Evolutionary conservation across 164 flowering plant species (phyloP).

Genomic region (Sedum album): DNA sequence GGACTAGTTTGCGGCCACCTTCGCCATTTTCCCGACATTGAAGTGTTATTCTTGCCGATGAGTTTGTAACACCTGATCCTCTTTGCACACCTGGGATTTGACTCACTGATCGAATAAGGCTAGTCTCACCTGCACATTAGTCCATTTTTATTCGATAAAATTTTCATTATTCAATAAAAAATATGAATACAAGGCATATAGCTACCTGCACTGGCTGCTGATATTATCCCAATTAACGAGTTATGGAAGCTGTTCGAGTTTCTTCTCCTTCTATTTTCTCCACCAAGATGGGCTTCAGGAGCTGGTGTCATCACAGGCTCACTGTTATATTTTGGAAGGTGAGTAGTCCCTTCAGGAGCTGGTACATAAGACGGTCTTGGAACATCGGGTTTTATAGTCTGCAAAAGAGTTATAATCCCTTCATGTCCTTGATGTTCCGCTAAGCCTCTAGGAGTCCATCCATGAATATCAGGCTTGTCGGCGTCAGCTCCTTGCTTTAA

Average conservation of each 20-base stretch:
- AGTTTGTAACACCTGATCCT: neutral
- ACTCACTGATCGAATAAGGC: conserved; percentile 6
- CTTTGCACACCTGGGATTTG: neutral
- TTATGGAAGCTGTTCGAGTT: conserved; percentile 26
- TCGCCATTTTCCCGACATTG: conserved; percentile 38
- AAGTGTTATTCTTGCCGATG: conserved; percentile 31
- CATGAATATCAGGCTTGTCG: conserved; percentile 29
- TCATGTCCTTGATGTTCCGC: conserved; percentile 58
- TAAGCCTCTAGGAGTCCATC: conserved; percentile 45
- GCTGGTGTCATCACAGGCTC: conserved; percentile 22
- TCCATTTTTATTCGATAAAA: neutral
- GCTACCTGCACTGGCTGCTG: conserved; percentile 27
- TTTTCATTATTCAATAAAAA: neutral
- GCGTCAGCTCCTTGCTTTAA: conserved; percentile 37
- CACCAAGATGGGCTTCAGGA: conserved; percentile 11
- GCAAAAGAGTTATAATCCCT: conserved; percentile 31
- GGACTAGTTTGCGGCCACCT: conserved; percentile 29
- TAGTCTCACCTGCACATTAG: conserved; percentile 16
- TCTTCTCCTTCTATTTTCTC: conserved; percentile 17
- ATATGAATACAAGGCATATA: neutral
- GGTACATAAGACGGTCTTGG: neutral
- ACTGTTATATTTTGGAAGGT: conserved; percentile 20
- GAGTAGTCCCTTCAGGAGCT: conserved; percentile 12
- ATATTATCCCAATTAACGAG: conserved; percentile 43
- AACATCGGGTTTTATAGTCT: conserved; percentile 6